Conservation (phyloP, 345 rosid genomes). For the Citrus inodora region DNA sequence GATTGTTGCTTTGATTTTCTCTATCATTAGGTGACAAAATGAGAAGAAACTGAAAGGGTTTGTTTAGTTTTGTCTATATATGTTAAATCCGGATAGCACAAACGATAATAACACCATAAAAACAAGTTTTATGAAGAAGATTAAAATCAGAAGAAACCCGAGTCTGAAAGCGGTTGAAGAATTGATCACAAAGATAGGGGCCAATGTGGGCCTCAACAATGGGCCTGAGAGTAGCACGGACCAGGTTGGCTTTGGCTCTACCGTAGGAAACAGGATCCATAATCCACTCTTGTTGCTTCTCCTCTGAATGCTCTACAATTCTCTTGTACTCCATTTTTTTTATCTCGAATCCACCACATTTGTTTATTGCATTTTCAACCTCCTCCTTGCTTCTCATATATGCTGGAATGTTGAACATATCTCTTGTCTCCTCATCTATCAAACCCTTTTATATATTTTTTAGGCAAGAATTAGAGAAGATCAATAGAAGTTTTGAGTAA, state of each 20-base stretch:
- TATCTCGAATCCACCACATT: slow-evolving; percentile 51
- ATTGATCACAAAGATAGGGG: slow-evolving; percentile 35
- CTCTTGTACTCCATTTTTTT: slow-evolving; percentile 44
- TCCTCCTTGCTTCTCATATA: slow-evolving; percentile 63
- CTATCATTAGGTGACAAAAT: not conserved
- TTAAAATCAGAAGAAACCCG: slow-evolving; percentile 37
- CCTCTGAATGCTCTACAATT: slow-evolving; percentile 40
- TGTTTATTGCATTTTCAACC: slow-evolving; percentile 39
- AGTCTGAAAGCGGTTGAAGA: slow-evolving; percentile 39
- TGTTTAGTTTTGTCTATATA: not conserved
- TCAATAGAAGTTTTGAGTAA: not conserved
- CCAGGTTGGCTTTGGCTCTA: slow-evolving; percentile 48
- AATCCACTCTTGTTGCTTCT: slow-evolving; percentile 49
- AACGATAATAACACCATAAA: slow-evolving; percentile 45
- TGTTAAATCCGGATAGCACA: slow-evolving; percentile 33
- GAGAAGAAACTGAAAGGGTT: not conserved
- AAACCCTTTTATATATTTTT: slow-evolving; percentile 35
- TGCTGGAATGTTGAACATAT: slow-evolving; percentile 56
- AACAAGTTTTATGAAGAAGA: slow-evolving; percentile 45
- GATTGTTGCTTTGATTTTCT: not conserved
- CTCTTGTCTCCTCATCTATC: slow-evolving; percentile 53
- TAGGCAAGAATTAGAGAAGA: not conserved
- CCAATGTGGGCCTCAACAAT: slow-evolving; percentile 51
- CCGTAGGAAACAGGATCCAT: slow-evolving; percentile 52
- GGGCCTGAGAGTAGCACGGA: slow-evolving; percentile 50